Conservation (phyloP, 768 basidiomycete species). For the Neoboletus brunneissimus region DNA sequence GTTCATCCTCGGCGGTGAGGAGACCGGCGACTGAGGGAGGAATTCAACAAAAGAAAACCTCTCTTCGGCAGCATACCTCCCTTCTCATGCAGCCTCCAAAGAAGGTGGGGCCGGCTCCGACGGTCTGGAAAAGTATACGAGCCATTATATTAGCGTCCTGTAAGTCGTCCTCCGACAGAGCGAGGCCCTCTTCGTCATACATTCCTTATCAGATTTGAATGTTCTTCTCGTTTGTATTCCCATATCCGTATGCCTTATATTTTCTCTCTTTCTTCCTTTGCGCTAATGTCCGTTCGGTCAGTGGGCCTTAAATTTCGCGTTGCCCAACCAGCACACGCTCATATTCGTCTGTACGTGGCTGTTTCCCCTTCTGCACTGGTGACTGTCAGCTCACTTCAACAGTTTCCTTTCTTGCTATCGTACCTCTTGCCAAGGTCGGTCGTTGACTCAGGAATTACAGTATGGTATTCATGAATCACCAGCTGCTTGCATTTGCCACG, state of each 20-base stretch:
- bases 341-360: conserved; percentile 69
- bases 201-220: conserved; percentile 53
- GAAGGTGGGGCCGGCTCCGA: conserved; percentile 43
- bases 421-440: conserved; percentile 75
- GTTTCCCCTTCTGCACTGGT: not conserved
- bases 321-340: conserved; percentile 52
- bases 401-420: conserved; percentile 80
- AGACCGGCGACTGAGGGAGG: not conserved
- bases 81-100: conserved; percentile 38
- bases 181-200: conserved; percentile 1
- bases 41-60: conserved; percentile 2
- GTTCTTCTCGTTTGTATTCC: conserved; percentile 71
- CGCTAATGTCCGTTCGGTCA: conserved; percentile 27
- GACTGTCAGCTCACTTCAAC: not conserved
- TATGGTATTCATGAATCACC: conserved; percentile 1
- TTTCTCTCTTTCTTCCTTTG: not conserved
- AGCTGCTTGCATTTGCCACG: conserved; percentile 82
- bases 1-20: conserved; percentile 16
- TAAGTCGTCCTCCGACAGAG: conserved; percentile 26
- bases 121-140: conserved; percentile 43
- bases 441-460: not conserved
- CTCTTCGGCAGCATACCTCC: conserved; percentile 21
- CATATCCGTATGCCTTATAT: conserved; percentile 47
- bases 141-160: conserved; percentile 61
- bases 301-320: conserved; percentile 72